A percentile compares a stretch with the other conserved stretches of the same genome.
Evolutionary conservation across 345 rosid genomes (phyloP).

Genomic region (Euclidium syriacum): DNA sequence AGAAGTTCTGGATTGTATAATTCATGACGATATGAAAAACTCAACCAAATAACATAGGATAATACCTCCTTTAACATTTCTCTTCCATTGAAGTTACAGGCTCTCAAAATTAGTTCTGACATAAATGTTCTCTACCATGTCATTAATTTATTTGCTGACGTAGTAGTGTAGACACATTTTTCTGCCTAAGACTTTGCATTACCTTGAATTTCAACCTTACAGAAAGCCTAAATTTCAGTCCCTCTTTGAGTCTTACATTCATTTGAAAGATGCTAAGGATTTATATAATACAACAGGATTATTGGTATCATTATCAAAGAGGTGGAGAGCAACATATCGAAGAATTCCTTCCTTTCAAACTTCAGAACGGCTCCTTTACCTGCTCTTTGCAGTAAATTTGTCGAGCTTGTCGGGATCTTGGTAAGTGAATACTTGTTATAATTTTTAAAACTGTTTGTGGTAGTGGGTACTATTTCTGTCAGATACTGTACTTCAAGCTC

Average conservation of each 20-base stretch:
- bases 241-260: neutral
- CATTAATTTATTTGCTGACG: neutral
- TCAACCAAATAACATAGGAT: neutral
- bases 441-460: neutral
- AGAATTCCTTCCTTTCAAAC: slow-evolving; percentile 75
- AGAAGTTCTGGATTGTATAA: slow-evolving; percentile 1
- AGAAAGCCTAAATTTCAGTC: too few relatives aligned
- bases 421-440: slow-evolving; percentile 41
- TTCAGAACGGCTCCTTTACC: slow-evolving; percentile 86
- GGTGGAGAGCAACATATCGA: slow-evolving; percentile 77
- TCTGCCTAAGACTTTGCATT: neutral
- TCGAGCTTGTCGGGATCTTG: slow-evolving; percentile 82
- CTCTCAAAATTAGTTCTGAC: neutral
- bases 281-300: slow-evolving; percentile 47
- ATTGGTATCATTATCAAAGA: slow-evolving; percentile 86
- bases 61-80: neutral
- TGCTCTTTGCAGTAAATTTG: slow-evolving; percentile 65
- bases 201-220: neutral
- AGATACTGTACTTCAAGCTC: neutral
- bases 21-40: neutral
- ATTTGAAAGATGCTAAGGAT: slow-evolving; percentile 10
- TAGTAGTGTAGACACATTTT: neutral
- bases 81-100: neutral
- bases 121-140: slow-evolving; percentile 2
- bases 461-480: neutral